A percentile compares a stretch with the other conserved stretches of the same genome.
Conservation (phyloP, 2,329 filamentous ascomycete genomes). For the Scorias spongiosa region DNA sequence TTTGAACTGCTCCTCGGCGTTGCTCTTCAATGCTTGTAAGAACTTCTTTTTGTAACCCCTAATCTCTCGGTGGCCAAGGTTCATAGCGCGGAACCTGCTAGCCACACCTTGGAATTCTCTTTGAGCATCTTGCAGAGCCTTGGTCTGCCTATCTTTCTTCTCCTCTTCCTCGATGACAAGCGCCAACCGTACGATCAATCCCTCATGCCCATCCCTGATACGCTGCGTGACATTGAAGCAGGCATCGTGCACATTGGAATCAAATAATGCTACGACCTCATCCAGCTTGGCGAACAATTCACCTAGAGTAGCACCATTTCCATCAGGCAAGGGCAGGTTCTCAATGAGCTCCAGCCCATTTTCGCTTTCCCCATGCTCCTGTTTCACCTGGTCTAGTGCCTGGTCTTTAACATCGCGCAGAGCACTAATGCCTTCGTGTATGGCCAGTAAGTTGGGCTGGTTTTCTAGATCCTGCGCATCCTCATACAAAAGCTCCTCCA, state of each 20-base stretch:
- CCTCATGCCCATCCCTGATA: constrained; percentile 72
- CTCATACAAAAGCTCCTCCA: constrained; percentile 64
- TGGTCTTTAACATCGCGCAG: constrained; percentile 89
- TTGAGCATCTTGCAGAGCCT: constrained; percentile 84
- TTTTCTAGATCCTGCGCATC: constrained; percentile 77
- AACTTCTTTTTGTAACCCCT: constrained; percentile 97
- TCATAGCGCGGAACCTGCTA: constrained; percentile 85
- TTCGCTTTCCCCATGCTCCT: constrained; percentile 53
- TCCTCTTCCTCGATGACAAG: constrained; percentile 91
- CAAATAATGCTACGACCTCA: constrained; percentile 82
- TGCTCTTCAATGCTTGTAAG: constrained; percentile 59
- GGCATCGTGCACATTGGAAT: constrained; percentile 79
- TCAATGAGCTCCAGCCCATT: constrained; percentile 93
- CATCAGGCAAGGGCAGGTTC: constrained; percentile 46
- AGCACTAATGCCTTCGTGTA: constrained; percentile 85
- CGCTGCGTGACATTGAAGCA: constrained; percentile 82
- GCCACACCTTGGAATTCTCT: constrained; percentile 93
- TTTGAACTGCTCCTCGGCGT: constrained; percentile 59
- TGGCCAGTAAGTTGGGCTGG: constrained; percentile 78
- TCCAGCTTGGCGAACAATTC: constrained; percentile 83
- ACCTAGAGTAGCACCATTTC: constrained; percentile 55
- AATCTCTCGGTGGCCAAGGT: constrained; percentile 68
- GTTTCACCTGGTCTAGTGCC: constrained; percentile 86
- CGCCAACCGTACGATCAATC: constrained; percentile 79
- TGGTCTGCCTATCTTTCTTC: constrained; percentile 83